Evolutionary conservation across 805 yeast genomes (phyloP).

Genomic region (Wickerhamiella occidentalis): DNA sequence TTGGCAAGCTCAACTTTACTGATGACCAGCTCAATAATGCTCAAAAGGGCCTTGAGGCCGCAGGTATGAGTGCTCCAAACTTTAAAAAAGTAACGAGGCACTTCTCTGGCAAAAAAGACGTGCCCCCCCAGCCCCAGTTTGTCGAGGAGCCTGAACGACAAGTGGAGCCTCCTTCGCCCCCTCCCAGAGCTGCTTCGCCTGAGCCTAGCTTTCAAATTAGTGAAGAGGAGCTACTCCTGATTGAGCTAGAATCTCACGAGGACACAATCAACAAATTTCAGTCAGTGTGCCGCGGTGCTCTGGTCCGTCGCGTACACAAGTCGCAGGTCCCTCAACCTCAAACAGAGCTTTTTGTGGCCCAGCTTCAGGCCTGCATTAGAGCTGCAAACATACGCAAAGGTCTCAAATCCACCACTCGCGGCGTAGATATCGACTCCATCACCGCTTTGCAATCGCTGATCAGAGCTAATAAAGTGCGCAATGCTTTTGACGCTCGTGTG

Average conservation of each 20-base stretch:
- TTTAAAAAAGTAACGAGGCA: constrained; percentile 45
- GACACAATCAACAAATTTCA: constrained; percentile 44
- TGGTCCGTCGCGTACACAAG: background rate
- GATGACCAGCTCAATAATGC: constrained; percentile 59
- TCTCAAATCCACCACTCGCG: background rate
- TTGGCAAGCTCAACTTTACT: constrained; percentile 49
- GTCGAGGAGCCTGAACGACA: constrained; percentile 11
- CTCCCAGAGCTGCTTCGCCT: background rate
- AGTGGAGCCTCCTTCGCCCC: constrained; percentile 2
- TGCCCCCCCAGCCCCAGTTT: constrained; percentile 3
- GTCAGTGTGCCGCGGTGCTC: constrained; percentile 28
- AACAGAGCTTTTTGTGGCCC: constrained; percentile 1
- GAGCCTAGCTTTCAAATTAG: constrained; percentile 12
- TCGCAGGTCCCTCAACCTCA: background rate
- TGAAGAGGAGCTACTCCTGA: constrained; percentile 26
- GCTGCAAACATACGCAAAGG: constrained; percentile 11
- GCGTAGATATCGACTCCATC: background rate
- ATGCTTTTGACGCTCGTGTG: background rate
- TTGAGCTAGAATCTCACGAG: constrained; percentile 24
- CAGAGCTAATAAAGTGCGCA: constrained; percentile 2
- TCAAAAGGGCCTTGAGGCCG: constrained; percentile 47
- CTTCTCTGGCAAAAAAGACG: constrained; percentile 25
- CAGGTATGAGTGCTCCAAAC: constrained; percentile 64
- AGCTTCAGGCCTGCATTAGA: constrained; percentile 16
- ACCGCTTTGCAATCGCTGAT: background rate